Conservation (phyloP, 352 stramenopile genomes). For the Phytophthora chlamydospora region DNA sequence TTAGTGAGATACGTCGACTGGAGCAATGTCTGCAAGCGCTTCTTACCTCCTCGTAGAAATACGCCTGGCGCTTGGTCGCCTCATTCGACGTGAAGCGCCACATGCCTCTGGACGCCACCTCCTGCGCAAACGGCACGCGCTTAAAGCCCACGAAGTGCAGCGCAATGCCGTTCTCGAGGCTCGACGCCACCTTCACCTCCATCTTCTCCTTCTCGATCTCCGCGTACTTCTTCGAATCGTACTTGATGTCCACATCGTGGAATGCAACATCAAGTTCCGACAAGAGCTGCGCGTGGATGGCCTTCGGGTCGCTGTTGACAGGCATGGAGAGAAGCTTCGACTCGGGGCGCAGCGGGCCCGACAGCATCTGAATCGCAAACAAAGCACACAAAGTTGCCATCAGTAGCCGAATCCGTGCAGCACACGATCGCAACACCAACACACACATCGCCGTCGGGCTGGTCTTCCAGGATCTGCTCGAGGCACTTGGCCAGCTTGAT, state of each 20-base stretch:
- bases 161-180: constrained; percentile 28
- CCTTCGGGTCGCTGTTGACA: constrained; percentile 24
- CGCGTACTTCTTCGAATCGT: constrained; percentile 25
- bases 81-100: constrained; percentile 48
- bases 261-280: constrained; percentile 30
- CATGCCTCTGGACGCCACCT: constrained; percentile 36
- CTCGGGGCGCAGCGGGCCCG: constrained; percentile 4
- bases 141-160: constrained; percentile 42
- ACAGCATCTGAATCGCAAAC: constrained; percentile 6
- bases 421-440: not conserved
- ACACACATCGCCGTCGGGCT: constrained; percentile 30
- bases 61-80: constrained; percentile 27
- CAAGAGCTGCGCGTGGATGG: constrained; percentile 31
- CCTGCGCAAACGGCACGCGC: constrained; percentile 36
- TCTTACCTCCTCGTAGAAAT: constrained; percentile 46
- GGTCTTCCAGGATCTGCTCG: constrained; percentile 45
- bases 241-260: constrained; percentile 30
- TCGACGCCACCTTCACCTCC: constrained; percentile 33
- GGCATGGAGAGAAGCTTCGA: constrained; percentile 27
- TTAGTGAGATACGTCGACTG: not conserved
- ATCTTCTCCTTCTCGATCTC: constrained; percentile 26
- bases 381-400: constrained; percentile 6
- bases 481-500: constrained; percentile 47
- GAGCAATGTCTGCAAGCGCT: too few species aligned
- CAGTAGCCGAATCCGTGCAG: not conserved